Conservation (phyloP, 2,329 filamentous ascomycete species). For the Pseudogymnoascus sp. region DNA sequence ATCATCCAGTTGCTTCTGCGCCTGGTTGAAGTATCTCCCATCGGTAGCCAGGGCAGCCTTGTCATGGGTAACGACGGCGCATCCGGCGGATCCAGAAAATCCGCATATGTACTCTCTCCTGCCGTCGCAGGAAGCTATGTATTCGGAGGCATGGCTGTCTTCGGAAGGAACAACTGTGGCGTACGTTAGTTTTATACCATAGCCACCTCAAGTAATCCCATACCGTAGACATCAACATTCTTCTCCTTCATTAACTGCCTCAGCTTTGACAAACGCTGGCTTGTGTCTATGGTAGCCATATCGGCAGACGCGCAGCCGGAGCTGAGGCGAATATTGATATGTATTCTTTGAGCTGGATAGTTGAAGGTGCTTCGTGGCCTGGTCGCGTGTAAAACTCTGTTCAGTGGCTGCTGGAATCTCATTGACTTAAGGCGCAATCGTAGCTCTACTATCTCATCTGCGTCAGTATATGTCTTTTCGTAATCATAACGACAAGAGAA, state of each 20-base stretch:
- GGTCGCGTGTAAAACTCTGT: conserved; percentile 15
- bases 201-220: conserved; percentile 26
- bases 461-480: neutral
- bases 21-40: conserved; percentile 97
- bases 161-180: conserved; percentile 83
- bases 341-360: conserved; percentile 6
- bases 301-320: conserved; percentile 23
- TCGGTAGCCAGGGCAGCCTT: conserved; percentile 90
- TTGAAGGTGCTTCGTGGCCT: neutral
- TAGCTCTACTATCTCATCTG: neutral
- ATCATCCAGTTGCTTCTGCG: conserved; percentile 75
- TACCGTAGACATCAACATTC: conserved; percentile 89
- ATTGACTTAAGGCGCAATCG: conserved; percentile 16
- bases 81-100: conserved; percentile 91
- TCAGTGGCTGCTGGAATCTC: conserved; percentile 20
- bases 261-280: conserved; percentile 64
- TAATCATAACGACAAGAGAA: neutral
- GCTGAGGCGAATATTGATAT: conserved; percentile 11
- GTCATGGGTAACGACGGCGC: conserved; percentile 75
- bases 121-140: conserved; percentile 92
- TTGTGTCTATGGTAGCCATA: conserved; percentile 76
- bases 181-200: conserved; percentile 22
- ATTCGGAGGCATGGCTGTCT: conserved; percentile 96
- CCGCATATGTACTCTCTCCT: conserved; percentile 87
- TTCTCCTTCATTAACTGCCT: conserved; percentile 80